phyloP scores from a whole-genome alignment of 108 stramenopile species.

The Pseudonitzschia multistriata region DNA sequence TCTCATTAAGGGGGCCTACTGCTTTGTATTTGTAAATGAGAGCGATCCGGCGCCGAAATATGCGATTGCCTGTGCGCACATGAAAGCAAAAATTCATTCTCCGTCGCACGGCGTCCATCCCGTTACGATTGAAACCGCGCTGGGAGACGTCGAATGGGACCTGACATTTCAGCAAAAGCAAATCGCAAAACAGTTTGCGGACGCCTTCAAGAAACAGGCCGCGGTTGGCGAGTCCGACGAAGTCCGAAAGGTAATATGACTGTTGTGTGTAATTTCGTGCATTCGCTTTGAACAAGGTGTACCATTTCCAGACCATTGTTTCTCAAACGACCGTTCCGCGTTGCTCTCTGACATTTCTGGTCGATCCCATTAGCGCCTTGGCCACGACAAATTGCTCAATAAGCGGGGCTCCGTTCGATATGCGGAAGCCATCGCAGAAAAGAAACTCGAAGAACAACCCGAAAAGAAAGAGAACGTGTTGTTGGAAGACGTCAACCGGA shows the following conservation, averaged over 20 bases:
- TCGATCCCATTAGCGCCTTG: constrained; percentile 41
- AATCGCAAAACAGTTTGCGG: constrained; percentile 43
- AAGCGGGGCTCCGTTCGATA: constrained; percentile 59
- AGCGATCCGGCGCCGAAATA: constrained; percentile 57
- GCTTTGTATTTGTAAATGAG: constrained; percentile 69
- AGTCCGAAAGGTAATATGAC: constrained; percentile 31
- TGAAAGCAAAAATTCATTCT: constrained; percentile 13
- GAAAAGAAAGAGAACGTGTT: constrained; percentile 51
- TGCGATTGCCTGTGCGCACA: constrained; percentile 67
- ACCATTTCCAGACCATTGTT: not conserved
- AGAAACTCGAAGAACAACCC: constrained; percentile 76
- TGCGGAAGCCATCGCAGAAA: constrained; percentile 61
- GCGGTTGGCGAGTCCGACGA: constrained; percentile 39
- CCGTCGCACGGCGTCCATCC: constrained; percentile 20
- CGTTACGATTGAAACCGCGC: constrained; percentile 50
- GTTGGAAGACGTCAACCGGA: constrained; percentile 16
- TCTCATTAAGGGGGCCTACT: constrained; percentile 79
- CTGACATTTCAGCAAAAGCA: constrained; percentile 47
- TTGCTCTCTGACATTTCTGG: not conserved
- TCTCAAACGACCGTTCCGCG: not conserved
- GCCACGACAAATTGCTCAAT: constrained; percentile 63
- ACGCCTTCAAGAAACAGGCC: constrained; percentile 41
- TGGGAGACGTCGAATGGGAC: constrained; percentile 79
- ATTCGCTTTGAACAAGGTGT: not conserved
- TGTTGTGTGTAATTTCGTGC: not conserved